Evolutionary conservation across 2,329 filamentous ascomycete genomes (phyloP), one percentile per base, ranked within the genome.

Genomic region (Fusarium sp.): DNA sequence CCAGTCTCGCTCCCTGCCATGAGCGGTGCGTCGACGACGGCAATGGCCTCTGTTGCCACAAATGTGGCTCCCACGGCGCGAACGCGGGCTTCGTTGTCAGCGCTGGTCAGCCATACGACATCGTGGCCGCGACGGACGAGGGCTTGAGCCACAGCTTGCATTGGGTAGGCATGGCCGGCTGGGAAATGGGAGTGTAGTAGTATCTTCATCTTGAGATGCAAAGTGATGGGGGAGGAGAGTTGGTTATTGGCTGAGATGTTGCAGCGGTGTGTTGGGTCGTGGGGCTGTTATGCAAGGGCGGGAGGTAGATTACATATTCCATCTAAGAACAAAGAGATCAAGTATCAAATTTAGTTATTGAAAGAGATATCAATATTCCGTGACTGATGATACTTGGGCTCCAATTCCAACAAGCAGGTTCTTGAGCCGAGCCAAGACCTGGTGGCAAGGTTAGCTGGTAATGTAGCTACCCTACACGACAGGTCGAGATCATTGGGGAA

Each of bases 101-200:
- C 74, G 47, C 78, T 80, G 2, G 82, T 82, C 37, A 84, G 77
- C 84, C 84, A 85, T 12, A 81, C 67, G 54, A 84, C 82, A 8
- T 82, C 72, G 70, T 85, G 83, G 66, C 82, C 82, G 35, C 80
- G 80, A 27, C 76, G 76, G 35, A 84, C 76, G 25, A 85, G 81
- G 56, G 82, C 80, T 64, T 80, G 78, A 57, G 82, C 82, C 5
- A 84, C 78, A 6, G 83, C 82, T 63, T 83, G 82, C 80, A 84
- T 84, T 15, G 83, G 83, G 37, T 82, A 80, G 27, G 81, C 79
- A 75, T 85, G 83, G 43, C 82, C 83, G 0, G 81, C 82, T 11
- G 82, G 83, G 47, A 84, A 84, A 63, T 83, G 82, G 10, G 83
- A 85, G 62, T 84, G 79, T 9, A 84, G 75, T 12, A 85, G 79